Percentiles rank a stretch among this genome's conserved stretches.
These are phyloP conservation scores for Aspergillus sp. DNA, from an alignment of 2,329 filamentous ascomycete genomes.

Conservation along the genomic window DNA sequence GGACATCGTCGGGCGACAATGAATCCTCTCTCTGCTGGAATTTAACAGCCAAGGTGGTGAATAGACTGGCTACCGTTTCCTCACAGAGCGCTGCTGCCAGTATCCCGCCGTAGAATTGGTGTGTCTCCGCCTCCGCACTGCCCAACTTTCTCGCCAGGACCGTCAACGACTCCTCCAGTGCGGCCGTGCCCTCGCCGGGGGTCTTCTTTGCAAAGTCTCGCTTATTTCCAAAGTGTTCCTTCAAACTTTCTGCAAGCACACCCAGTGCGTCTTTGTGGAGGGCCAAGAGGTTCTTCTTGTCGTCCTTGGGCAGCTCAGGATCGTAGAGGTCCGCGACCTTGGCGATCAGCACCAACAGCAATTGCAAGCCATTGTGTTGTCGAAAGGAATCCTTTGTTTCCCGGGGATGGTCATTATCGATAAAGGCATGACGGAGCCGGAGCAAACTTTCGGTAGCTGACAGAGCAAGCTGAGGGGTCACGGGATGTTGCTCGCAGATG, in stretches of 20 bases:
- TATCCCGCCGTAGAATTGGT: constrained; percentile 76
- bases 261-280: constrained; percentile 51
- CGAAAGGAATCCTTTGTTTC: constrained; percentile 72
- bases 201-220: constrained; percentile 75
- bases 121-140: constrained; percentile 45
- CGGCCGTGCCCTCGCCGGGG: constrained; percentile 68
- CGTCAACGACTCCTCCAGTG: constrained; percentile 61
- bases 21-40: constrained; percentile 10
- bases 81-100: constrained; percentile 75
- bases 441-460: constrained; percentile 51
- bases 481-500: constrained; percentile 22
- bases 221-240: constrained; percentile 74
- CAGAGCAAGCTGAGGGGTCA: constrained; percentile 26
- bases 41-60: constrained; percentile 36
- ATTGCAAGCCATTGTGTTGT: constrained; percentile 68
- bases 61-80: constrained; percentile 62
- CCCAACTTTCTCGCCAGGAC: constrained; percentile 55
- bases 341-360: constrained; percentile 60
- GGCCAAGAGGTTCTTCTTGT: constrained; percentile 60
- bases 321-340: constrained; percentile 70
- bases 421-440: constrained; percentile 58
- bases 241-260: constrained; percentile 66
- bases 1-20: constrained; percentile 16
- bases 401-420: constrained; percentile 43
- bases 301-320: constrained; percentile 47